Percentiles rank a stretch among this genome's conserved stretches.
Evolutionary conservation across 164 flowering plant species (phyloP).

Genomic region (Vitis rotundifolia): DNA sequence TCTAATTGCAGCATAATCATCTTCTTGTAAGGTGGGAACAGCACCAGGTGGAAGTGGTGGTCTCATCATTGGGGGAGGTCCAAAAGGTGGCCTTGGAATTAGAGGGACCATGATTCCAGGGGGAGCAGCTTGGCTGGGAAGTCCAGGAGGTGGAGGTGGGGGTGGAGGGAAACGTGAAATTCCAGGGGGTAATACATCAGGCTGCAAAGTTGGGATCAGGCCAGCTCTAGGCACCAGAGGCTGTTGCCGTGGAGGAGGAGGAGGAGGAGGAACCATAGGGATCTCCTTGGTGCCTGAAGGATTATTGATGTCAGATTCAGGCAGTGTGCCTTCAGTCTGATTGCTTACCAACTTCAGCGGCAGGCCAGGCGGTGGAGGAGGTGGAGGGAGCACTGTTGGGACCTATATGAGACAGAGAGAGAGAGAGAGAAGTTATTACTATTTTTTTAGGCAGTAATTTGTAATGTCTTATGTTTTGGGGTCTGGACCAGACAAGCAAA

Average conservation of each 20-base stretch:
- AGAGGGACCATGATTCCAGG: slow-evolving; percentile 72
- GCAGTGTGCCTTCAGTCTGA: slow-evolving; percentile 40
- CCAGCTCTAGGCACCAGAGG: slow-evolving; percentile 46
- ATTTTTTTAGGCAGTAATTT: neutral
- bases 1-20: slow-evolving; percentile 36
- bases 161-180: slow-evolving; percentile 78
- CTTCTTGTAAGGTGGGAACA: slow-evolving; percentile 49
- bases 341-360: slow-evolving; percentile 38
- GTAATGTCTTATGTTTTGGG: neutral
- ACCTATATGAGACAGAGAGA: slow-evolving; percentile 31
- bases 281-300: slow-evolving; percentile 38
- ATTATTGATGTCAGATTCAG: slow-evolving; percentile 44
- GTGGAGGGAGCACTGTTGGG: slow-evolving; percentile 53
- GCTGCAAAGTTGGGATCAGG: slow-evolving; percentile 47
- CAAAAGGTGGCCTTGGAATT: slow-evolving; percentile 71
- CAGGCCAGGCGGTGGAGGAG: slow-evolving; percentile 79
- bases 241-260: slow-evolving; percentile 70
- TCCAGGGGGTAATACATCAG: slow-evolving; percentile 84
- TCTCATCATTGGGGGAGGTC: slow-evolving; percentile 78
- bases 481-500: neutral
- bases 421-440: slow-evolving; percentile 8
- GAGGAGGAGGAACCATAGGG: slow-evolving; percentile 75
- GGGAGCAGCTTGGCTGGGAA: slow-evolving; percentile 45
- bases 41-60: slow-evolving; percentile 89
- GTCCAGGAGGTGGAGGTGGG: slow-evolving; percentile 76